Evolutionary conservation across 2,329 filamentous ascomycete genomes (phyloP).

Genomic region (Calonectria montana): DNA sequence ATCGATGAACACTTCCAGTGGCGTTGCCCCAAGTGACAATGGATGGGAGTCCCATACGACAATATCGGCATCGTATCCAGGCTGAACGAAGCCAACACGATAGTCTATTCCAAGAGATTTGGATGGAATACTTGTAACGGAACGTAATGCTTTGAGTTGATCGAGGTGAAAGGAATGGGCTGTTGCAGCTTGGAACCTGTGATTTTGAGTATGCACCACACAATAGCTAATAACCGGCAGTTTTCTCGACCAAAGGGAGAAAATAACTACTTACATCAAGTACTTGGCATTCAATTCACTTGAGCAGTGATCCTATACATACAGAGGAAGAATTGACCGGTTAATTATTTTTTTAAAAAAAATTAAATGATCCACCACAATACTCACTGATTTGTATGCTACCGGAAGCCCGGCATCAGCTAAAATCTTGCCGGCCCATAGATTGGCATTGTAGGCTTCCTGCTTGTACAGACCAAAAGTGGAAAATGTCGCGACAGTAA

Average conservation of each 20-base stretch:
- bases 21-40: slow-evolving; percentile 56
- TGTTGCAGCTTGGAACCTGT: background rate
- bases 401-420: slow-evolving; percentile 53
- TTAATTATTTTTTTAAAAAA: background rate
- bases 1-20: slow-evolving; percentile 61
- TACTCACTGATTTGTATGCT: slow-evolving; percentile 49
- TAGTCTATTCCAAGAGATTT: slow-evolving; percentile 54
- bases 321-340: background rate
- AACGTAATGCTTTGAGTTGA: background rate
- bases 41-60: slow-evolving; percentile 63
- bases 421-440: slow-evolving; percentile 54
- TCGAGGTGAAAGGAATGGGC: slow-evolving; percentile 1
- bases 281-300: slow-evolving; percentile 1
- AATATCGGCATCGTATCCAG: slow-evolving; percentile 62
- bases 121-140: slow-evolving; percentile 58
- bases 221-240: no score
- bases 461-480: slow-evolving; percentile 55
- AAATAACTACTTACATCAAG: background rate
- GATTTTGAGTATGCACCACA: background rate
- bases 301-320: background rate
- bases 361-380: background rate
- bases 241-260: background rate
- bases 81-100: slow-evolving; percentile 55
- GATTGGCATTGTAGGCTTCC: slow-evolving; percentile 54
- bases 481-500: slow-evolving; percentile 57